phyloP scores from a whole-genome alignment of 2,329 filamentous ascomycete species.

The Lachnellula cervina region DNA sequence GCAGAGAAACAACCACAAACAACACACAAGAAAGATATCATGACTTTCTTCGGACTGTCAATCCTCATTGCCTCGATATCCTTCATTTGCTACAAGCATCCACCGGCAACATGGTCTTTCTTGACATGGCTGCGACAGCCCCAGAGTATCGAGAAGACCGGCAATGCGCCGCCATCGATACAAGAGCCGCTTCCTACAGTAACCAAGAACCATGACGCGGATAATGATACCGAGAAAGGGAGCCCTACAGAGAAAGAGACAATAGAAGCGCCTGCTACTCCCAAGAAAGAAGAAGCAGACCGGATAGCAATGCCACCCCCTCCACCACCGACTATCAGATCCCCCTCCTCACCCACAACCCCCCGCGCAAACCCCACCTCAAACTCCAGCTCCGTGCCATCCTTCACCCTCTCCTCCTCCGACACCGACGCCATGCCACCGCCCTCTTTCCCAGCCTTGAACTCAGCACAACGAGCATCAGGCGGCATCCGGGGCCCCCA shows the following conservation, averaged over 20 bases:
- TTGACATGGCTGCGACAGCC: conserved; percentile 29
- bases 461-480: conserved; percentile 48
- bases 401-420: conserved; percentile 14
- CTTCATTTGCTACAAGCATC: conserved; percentile 50
- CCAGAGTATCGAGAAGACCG: background rate
- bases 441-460: conserved; percentile 43
- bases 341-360: conserved; percentile 40
- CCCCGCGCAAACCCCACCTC: conserved; percentile 40
- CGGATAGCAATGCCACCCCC: conserved; percentile 37
- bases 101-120: conserved; percentile 43
- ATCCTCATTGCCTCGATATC: conserved; percentile 57
- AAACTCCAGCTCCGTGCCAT: conserved; percentile 13
- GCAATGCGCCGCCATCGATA: conserved; percentile 7
- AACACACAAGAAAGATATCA: conserved; percentile 25
- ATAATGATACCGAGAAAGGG: background rate
- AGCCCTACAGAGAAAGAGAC: background rate
- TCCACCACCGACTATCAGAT: conserved; percentile 23
- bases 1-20: background rate
- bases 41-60: conserved; percentile 57
- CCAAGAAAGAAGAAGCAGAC: conserved; percentile 24
- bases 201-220: background rate
- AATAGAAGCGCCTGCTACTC: background rate
- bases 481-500: conserved; percentile 13
- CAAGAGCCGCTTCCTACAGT: background rate
- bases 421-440: conserved; percentile 8